A percentile compares a stretch with the other conserved stretches of the same genome.
Evolutionary conservation across 192 early-diverging fungal species (phyloP).

Genomic region (Rhizoclosmatium sp.): DNA sequence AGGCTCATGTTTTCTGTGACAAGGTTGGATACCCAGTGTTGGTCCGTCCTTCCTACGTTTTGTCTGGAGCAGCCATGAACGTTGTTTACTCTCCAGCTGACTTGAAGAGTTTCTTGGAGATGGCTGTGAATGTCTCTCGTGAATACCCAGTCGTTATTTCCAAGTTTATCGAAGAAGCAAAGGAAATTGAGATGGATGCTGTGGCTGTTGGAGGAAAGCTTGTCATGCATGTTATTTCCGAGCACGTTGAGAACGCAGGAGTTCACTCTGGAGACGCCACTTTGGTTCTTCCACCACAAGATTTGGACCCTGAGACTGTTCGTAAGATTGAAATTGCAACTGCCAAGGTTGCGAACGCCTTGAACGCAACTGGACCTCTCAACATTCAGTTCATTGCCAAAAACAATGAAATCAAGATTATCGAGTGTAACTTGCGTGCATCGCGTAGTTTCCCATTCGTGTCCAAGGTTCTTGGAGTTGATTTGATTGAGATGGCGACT

Average conservation of each 20-base stretch:
- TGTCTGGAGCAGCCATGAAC: constrained; percentile 99
- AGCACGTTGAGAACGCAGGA: constrained; percentile 99
- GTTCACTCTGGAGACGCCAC: constrained; percentile 99
- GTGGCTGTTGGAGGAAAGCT: constrained; percentile 89
- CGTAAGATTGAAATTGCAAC: constrained; percentile 92
- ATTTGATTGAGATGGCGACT: constrained; percentile 97
- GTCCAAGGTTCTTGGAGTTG: constrained; percentile 93
- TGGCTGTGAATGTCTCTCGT: constrained; percentile 91
- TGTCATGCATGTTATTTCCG: constrained; percentile 91
- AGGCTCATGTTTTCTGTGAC: constrained; percentile 86
- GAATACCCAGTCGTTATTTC: constrained; percentile 97
- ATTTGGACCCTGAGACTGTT: constrained; percentile 93
- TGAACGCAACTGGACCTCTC: constrained; percentile 96
- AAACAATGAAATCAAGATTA: constrained; percentile 99
- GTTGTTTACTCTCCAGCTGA: constrained; percentile 88
- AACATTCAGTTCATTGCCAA: constrained; percentile 99
- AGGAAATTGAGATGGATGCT: constrained; percentile 99
- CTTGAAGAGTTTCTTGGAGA: constrained; percentile 82
- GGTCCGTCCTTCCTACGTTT: constrained; percentile 96
- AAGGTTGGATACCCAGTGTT: constrained; percentile 94
- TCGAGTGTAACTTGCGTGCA: constrained; percentile 98
- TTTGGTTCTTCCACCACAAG: constrained; percentile 92
- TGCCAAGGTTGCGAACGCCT: constrained; percentile 87
- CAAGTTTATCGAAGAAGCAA: constrained; percentile 98
- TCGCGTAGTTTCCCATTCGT: constrained; percentile 98